These are phyloP conservation scores for Thecaphora frezii DNA, from an alignment of 1,284 basidiomycete species.

Conservation along the genomic window DNA sequence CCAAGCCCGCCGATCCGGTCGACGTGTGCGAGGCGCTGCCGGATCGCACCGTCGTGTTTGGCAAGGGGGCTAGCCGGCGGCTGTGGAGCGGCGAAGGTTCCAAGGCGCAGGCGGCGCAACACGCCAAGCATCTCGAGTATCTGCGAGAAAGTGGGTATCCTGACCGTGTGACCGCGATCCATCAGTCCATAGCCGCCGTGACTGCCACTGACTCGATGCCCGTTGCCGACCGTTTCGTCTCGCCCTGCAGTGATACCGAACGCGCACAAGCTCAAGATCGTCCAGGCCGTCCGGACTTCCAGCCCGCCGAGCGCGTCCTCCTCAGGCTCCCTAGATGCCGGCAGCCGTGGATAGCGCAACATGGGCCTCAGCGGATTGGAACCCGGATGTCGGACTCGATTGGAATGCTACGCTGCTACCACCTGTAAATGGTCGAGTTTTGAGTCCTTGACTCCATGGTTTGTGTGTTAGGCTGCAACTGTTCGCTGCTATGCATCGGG, in stretches of 20 bases:
- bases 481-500: no score
- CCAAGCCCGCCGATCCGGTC: background rate
- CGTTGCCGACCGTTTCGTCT: background rate
- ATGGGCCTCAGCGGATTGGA: no score
- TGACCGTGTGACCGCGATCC: no score
- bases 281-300: conserved; percentile 22
- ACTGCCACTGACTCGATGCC: background rate
- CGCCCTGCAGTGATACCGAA: conserved; percentile 14
- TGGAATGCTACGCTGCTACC: no score
- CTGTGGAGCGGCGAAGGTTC: conserved; percentile 83
- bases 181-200: background rate
- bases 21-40: conserved; percentile 67
- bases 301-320: conserved; percentile 5
- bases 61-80: conserved; percentile 71
- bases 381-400: no score
- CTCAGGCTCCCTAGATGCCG: no score
- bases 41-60: conserved; percentile 84
- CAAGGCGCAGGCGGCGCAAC: conserved; percentile 77
- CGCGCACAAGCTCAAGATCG: conserved; percentile 42
- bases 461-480: no score
- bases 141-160: conserved; percentile 69
- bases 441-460: no score
- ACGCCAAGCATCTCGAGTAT: conserved; percentile 86
- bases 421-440: no score
- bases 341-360: no score